These are phyloP conservation scores for Prototheca cutis DNA, from an alignment of 163 green algal species.

Conservation along the genomic window DNA sequence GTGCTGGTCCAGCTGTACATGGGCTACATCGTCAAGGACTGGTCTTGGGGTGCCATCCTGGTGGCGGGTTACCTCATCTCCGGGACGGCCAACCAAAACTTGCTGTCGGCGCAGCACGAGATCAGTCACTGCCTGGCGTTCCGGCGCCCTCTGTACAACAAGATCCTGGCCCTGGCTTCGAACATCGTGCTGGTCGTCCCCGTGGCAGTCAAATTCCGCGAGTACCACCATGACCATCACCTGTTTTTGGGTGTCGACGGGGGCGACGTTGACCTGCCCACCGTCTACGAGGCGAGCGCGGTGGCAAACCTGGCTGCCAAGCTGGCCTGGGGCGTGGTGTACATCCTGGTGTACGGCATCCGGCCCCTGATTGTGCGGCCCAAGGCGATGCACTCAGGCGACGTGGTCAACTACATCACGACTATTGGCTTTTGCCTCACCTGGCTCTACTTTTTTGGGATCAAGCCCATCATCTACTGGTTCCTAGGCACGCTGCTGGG, in stretches of 20 bases:
- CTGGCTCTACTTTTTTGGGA: slow-evolving; percentile 43
- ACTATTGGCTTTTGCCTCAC: slow-evolving; percentile 36
- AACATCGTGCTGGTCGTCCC: slow-evolving; percentile 57
- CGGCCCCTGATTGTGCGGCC: slow-evolving; percentile 48
- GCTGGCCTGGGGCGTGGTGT: slow-evolving; percentile 31
- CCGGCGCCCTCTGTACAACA: slow-evolving; percentile 40
- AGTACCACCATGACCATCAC: slow-evolving; percentile 74
- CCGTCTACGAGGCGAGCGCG: slow-evolving; percentile 26
- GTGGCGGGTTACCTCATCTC: slow-evolving; percentile 32
- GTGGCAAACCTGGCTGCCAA: slow-evolving; percentile 14
- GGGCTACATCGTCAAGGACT: slow-evolving; percentile 30
- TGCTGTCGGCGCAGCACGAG: slow-evolving; percentile 59
- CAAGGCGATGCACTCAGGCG: slow-evolving; percentile 34
- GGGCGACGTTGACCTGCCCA: slow-evolving; percentile 63
- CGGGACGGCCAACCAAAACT: slow-evolving; percentile 49
- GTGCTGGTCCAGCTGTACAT: slow-evolving; percentile 33
- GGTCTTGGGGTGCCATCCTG: slow-evolving; percentile 38
- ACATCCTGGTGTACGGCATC: slow-evolving; percentile 59
- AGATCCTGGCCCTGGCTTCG: slow-evolving; percentile 37
- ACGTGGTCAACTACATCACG: slow-evolving; percentile 39
- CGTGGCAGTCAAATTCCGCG: slow-evolving; percentile 50
- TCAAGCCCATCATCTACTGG: slow-evolving; percentile 52
- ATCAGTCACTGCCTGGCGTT: slow-evolving; percentile 59
- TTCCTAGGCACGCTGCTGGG: slow-evolving; percentile 42
- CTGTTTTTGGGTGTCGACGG: slow-evolving; percentile 55